Evolutionary conservation across 106 monocot genomes (phyloP).

Genomic region (Dendrobium huoshanense): DNA sequence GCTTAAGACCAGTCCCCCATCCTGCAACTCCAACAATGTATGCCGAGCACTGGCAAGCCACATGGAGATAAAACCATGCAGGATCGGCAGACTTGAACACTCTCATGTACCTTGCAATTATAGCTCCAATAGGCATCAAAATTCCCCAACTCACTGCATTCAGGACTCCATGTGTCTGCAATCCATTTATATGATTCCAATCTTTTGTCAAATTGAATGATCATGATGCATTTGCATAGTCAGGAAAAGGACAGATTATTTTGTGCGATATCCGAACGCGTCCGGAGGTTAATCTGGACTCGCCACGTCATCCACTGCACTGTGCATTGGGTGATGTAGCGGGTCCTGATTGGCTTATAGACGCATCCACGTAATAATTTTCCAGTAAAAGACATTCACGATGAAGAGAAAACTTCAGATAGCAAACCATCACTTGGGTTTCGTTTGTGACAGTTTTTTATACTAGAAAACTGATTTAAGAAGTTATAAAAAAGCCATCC

Average conservation of each 20-base stretch:
- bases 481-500: too few relatives aligned
- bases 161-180: slow-evolving; percentile 80
- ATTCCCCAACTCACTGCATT: slow-evolving; percentile 87
- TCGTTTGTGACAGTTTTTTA: too few relatives aligned
- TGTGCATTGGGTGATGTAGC: too few relatives aligned
- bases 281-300: too few relatives aligned
- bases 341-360: too few relatives aligned
- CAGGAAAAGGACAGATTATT: not conserved
- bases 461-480: too few relatives aligned
- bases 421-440: too few relatives aligned
- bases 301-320: too few relatives aligned
- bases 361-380: too few relatives aligned
- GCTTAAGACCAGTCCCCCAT: slow-evolving; percentile 83
- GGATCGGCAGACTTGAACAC: slow-evolving; percentile 72
- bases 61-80: slow-evolving; percentile 94
- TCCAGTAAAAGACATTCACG: too few relatives aligned
- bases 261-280: not conserved
- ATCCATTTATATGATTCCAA: not conserved
- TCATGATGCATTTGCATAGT: not conserved
- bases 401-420: too few relatives aligned
- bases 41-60: slow-evolving; percentile 66
- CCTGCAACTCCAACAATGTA: slow-evolving; percentile 83
- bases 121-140: slow-evolving; percentile 68
- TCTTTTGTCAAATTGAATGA: not conserved
- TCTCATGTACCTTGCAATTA: slow-evolving; percentile 66